A percentile compares a stretch with the other conserved stretches of the same genome.
Conservation (phyloP, 2,329 filamentous ascomycete genomes). For the Incumbomyces delicatus region DNA sequence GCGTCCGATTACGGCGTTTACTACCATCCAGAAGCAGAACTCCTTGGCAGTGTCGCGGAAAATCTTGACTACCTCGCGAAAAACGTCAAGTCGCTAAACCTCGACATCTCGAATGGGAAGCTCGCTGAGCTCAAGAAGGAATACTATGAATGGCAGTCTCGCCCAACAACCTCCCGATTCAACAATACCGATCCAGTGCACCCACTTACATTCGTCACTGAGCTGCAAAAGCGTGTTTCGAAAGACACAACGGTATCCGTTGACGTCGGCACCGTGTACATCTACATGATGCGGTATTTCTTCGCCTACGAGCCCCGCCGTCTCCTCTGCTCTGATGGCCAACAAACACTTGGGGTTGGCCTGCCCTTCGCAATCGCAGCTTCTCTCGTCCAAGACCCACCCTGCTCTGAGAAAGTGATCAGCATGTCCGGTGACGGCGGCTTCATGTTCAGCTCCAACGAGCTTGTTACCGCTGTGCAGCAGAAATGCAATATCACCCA, state of each 20-base stretch:
- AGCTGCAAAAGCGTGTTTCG: slow-evolving; percentile 33
- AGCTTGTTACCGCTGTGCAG: slow-evolving; percentile 38
- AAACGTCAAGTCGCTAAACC: slow-evolving; percentile 25
- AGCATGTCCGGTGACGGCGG: slow-evolving; percentile 39
- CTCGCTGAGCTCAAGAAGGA: slow-evolving; percentile 27
- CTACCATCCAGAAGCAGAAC: slow-evolving; percentile 34
- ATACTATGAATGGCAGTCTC: slow-evolving; percentile 28
- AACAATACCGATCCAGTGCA: slow-evolving; percentile 29
- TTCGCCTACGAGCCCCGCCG: slow-evolving; percentile 28
- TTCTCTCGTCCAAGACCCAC: slow-evolving; percentile 34
- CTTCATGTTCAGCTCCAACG: slow-evolving; percentile 41
- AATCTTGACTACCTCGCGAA: slow-evolving; percentile 31
- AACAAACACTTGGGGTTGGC: slow-evolving; percentile 41
- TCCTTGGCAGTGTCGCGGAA: slow-evolving; percentile 34
- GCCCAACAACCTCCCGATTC: slow-evolving; percentile 17
- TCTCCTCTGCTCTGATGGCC: slow-evolving; percentile 39
- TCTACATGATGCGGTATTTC: slow-evolving; percentile 35
- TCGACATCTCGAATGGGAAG: slow-evolving; percentile 28
- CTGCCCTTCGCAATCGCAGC: slow-evolving; percentile 42
- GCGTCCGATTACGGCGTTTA: slow-evolving; percentile 30
- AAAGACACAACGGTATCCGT: slow-evolving; percentile 35
- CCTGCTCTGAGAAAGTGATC: slow-evolving; percentile 36
- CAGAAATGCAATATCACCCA: slow-evolving; percentile 42
- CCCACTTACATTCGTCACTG: slow-evolving; percentile 37
- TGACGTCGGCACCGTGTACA: slow-evolving; percentile 42